Evolutionary conservation across 2,329 filamentous ascomycete species (phyloP).

Genomic region (Alternaria postmessia): DNA sequence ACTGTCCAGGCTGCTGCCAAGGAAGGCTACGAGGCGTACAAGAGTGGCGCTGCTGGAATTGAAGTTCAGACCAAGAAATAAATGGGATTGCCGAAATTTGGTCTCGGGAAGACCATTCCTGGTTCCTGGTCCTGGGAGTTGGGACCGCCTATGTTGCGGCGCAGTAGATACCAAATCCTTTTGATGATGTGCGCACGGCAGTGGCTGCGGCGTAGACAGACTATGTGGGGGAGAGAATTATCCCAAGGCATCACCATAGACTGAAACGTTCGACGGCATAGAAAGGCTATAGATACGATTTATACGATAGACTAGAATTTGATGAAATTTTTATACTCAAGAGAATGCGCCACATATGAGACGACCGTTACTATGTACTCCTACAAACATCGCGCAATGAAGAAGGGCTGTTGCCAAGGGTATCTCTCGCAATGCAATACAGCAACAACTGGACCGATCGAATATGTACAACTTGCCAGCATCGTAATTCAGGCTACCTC

Average conservation of each 20-base stretch:
- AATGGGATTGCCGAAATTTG: background rate
- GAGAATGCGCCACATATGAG: background rate
- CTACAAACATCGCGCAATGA: background rate
- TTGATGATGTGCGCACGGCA: background rate
- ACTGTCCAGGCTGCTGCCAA: conserved; percentile 74
- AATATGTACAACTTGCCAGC: background rate
- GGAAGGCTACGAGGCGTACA: conserved; percentile 58
- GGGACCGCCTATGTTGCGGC: conserved; percentile 1
- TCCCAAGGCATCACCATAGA: conserved; percentile 2
- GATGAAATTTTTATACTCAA: conserved; percentile 3
- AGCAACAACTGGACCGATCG: background rate
- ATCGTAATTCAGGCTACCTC: background rate
- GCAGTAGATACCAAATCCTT: background rate
- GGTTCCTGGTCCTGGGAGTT: background rate
- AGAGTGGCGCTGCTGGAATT: conserved; percentile 54
- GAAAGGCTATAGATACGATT: conserved; percentile 19
- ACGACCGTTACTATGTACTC: background rate
- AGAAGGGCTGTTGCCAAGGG: background rate
- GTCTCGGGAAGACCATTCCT: background rate
- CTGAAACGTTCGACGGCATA: conserved; percentile 13
- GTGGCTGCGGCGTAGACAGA: background rate
- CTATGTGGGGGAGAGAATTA: background rate
- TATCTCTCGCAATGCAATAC: background rate
- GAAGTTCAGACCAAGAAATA: conserved; percentile 30
- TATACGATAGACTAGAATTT: conserved; percentile 22